phyloP scores from a whole-genome alignment of 805 yeast species.

The Candida quercuum region DNA sequence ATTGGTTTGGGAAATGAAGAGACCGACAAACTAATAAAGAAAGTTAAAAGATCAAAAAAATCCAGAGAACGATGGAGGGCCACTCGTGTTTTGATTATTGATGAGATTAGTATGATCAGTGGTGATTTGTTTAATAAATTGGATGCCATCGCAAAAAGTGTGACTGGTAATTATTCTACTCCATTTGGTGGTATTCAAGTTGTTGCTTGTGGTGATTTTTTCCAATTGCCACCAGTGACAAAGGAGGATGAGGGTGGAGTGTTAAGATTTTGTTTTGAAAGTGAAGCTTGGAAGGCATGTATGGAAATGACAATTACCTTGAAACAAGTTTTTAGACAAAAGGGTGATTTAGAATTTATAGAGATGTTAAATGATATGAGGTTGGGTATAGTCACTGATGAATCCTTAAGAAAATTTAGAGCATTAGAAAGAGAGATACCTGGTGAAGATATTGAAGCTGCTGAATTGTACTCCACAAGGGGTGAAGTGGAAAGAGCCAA shows the following conservation, averaged over 20 bases:
- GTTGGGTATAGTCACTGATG: constrained; percentile 48
- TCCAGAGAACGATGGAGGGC: constrained; percentile 49
- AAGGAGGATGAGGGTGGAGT: constrained; percentile 26
- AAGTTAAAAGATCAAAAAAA: constrained; percentile 47
- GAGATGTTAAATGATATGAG: constrained; percentile 75
- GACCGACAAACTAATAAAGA: constrained; percentile 39
- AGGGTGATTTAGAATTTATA: constrained; percentile 64
- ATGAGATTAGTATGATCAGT: constrained; percentile 79
- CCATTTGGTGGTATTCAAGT: constrained; percentile 85
- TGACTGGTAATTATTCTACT: constrained; percentile 33
- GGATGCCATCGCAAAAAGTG: constrained; percentile 49
- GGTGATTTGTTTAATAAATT: constrained; percentile 61
- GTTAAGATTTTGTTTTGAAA: constrained; percentile 58
- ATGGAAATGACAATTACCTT: constrained; percentile 55
- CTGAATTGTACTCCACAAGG: constrained; percentile 71
- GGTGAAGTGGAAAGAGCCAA: constrained; percentile 69
- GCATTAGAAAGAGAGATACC: constrained; percentile 47
- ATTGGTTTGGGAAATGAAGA: constrained; percentile 66
- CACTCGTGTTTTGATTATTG: constrained; percentile 59
- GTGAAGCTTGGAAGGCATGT: constrained; percentile 53
- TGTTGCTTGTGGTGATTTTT: constrained; percentile 76
- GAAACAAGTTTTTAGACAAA: constrained; percentile 68
- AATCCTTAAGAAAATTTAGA: constrained; percentile 44
- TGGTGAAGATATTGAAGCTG: constrained; percentile 60
- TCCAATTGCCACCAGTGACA: constrained; percentile 73